Evolutionary conservation across 768 basidiomycete species (phyloP).

Genomic region (Strobilomyces echinocephalus): DNA sequence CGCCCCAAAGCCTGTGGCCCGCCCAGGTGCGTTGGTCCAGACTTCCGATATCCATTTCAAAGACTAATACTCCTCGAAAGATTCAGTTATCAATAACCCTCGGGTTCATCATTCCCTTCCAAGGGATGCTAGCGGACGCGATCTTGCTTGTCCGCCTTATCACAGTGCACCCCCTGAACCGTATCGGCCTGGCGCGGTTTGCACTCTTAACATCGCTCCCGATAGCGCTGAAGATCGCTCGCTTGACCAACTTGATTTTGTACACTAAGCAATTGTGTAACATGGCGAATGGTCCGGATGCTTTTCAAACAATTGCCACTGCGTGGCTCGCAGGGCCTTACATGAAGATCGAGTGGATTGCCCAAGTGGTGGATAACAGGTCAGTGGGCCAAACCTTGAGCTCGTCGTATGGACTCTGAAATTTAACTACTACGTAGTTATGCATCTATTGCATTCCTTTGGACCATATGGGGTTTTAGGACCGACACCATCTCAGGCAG

Average conservation of each 20-base stretch:
- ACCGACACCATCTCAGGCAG: not conserved
- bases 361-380: slow-evolving; percentile 27
- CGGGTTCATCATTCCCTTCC: slow-evolving; percentile 18
- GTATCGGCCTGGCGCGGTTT: slow-evolving; percentile 12
- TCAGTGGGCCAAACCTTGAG: not conserved
- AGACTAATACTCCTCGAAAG: not conserved
- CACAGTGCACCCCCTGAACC: slow-evolving; percentile 14
- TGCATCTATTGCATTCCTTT: slow-evolving; percentile 24
- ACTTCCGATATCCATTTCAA: not conserved
- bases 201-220: slow-evolving; percentile 14
- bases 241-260: slow-evolving; percentile 15
- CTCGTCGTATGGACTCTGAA: not conserved
- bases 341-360: slow-evolving; percentile 29
- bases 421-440: slow-evolving; percentile 10
- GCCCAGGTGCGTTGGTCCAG: not conserved
- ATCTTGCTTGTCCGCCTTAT: slow-evolving; percentile 23
- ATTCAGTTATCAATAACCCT: slow-evolving; percentile 16
- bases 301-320: not conserved
- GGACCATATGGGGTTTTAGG: slow-evolving; percentile 7
- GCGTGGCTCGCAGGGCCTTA: slow-evolving; percentile 21
- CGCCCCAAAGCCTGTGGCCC: slow-evolving; percentile 11
- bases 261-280: slow-evolving; percentile 6
- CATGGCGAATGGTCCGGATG: not conserved
- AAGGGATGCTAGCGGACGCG: slow-evolving; percentile 20
- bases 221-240: slow-evolving; percentile 17